These are phyloP conservation scores for Elsinoe ampelina DNA, from an alignment of 2,329 filamentous ascomycete genomes.

Conservation along the genomic window DNA sequence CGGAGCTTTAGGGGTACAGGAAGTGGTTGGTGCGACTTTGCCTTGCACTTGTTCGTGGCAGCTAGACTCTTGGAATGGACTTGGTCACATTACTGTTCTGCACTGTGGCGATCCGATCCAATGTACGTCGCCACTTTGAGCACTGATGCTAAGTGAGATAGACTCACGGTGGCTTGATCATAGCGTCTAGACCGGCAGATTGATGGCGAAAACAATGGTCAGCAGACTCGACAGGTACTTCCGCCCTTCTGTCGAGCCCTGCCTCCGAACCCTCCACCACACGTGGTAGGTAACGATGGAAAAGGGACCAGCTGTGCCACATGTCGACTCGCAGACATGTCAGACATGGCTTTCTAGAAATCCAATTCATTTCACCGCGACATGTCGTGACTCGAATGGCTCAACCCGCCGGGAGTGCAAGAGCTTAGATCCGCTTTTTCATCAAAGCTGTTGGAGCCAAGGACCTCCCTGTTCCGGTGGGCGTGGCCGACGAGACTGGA, in stretches of 20 bases:
- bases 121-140: neutral
- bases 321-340: neutral
- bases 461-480: slow-evolving; percentile 8
- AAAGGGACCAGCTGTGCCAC: neutral
- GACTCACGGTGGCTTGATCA: slow-evolving; percentile 2
- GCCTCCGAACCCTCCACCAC: neutral
- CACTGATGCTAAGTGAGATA: neutral
- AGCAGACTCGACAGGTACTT: neutral
- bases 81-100: no score
- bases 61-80: neutral
- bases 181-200: neutral
- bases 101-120: no score
- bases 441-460: neutral
- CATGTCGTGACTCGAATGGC: neutral
- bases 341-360: neutral
- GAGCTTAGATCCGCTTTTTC: neutral
- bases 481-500: neutral
- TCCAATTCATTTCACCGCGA: neutral
- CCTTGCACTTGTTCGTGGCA: neutral
- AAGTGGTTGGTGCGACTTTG: neutral
- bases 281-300: neutral
- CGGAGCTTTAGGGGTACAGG: neutral
- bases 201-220: neutral
- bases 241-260: neutral
- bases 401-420: slow-evolving; percentile 2